phyloP scores from a whole-genome alignment of 176 grass and related monocot species.

The Saccharum spontaneum region DNA sequence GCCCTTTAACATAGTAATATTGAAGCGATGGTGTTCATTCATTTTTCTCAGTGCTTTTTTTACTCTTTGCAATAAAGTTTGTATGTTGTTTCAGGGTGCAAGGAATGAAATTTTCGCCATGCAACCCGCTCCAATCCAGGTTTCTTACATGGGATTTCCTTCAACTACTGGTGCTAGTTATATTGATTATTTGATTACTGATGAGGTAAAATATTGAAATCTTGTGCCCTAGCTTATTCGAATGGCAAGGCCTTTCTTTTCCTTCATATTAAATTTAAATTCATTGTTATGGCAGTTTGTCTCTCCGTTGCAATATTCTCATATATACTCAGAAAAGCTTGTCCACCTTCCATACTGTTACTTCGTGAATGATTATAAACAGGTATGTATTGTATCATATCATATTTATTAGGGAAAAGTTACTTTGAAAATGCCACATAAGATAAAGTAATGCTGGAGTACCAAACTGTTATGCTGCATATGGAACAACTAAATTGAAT shows the following conservation, averaged over 20 bases:
- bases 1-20: background rate
- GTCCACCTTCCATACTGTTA: constrained; percentile 7
- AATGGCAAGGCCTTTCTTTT: background rate
- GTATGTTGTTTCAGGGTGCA: constrained; percentile 3
- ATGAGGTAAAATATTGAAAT: background rate
- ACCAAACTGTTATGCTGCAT: background rate
- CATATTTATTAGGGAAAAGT: background rate
- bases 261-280: constrained; percentile 19
- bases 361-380: constrained; percentile 16
- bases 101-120: background rate
- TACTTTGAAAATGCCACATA: background rate
- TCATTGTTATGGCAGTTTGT: constrained; percentile 19
- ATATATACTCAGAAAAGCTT: constrained; percentile 20
- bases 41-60: background rate
- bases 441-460: background rate
- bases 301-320: constrained; percentile 3
- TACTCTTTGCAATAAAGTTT: background rate
- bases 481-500: too few relatives aligned
- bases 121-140: constrained; percentile 2
- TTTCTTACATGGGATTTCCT: constrained; percentile 21
- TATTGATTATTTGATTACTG: constrained; percentile 18
- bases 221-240: constrained; percentile 1
- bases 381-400: background rate
- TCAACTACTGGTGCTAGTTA: constrained; percentile 4
- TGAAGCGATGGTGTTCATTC: background rate